Evolutionary conservation across 768 basidiomycete genomes (phyloP), one percentile per base, ranked within the genome.

Genomic region (Holtermannia corniformis): DNA sequence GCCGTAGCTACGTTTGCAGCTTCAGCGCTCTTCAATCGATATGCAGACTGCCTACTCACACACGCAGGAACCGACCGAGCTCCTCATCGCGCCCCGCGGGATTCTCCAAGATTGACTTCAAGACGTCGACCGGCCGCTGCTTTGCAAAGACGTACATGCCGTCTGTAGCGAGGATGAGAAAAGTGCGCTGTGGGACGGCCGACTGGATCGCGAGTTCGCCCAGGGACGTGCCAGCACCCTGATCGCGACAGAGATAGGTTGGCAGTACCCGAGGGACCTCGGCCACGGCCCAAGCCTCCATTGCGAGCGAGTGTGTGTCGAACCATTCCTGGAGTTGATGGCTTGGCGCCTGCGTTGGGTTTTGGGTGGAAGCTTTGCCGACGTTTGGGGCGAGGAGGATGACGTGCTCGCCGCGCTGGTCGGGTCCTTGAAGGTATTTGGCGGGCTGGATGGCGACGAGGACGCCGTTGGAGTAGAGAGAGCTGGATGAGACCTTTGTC

Each of bases 181-280:
- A 92, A 62, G 87, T 85, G 44, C 79, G 77, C 22, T 85, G 76
- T 12, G 78, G 75, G 54, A 85, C 81, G 19, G 80, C 80, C 63
- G 86, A 84, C 67, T 91, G 87, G 19, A 80, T 79, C 0, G 83
- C 85, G 27, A 92, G 76, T 74, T 93, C 89, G 63, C 91, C 90
- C 28, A 63, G 44, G 14, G 46, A 41, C 19, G 56, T 50, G 5
- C 51, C 51, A 1, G 79, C 73, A 1, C 78, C 74, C 12, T 37
- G 32, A 7, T 37, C 32, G 7, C 32, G 32, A 16, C 32, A 16
- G 10, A 37, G 32, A 37, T 37, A 37, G 10, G 32, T 7, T 37
- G 32, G 32, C 7, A 37, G 32, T 7, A 7, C 7, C 16, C 16
- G 32, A 25, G 65, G 67, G 4, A 58, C 27, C 49, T 67, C 63